phyloP scores from a whole-genome alignment of 2,329 filamentous ascomycete species.

The Venturia effusa region DNA sequence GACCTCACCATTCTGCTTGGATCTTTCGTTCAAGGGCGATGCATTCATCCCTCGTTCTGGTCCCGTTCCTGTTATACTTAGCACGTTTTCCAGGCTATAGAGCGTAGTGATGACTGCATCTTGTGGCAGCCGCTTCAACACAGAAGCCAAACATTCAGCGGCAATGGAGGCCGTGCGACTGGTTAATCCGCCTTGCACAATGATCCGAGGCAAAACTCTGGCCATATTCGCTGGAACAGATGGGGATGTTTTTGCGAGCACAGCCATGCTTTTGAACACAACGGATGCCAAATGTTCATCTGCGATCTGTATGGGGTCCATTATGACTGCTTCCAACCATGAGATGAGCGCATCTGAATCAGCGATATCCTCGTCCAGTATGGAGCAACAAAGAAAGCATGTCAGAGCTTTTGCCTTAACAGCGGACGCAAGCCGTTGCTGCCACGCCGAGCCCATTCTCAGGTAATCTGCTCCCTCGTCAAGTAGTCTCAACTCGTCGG shows the following conservation, averaged over 20 bases:
- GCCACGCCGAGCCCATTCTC: constrained; percentile 71
- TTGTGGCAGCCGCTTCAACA: constrained; percentile 73
- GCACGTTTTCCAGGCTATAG: constrained; percentile 90
- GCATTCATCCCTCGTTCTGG: constrained; percentile 36
- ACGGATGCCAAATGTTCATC: constrained; percentile 66
- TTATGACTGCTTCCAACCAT: constrained; percentile 77
- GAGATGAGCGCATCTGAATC: constrained; percentile 67
- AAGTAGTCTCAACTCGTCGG: constrained; percentile 74
- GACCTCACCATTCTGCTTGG: constrained; percentile 21
- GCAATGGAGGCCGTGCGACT: constrained; percentile 62
- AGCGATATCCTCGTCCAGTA: constrained; percentile 71
- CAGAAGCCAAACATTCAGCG: constrained; percentile 72
- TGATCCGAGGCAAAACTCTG: constrained; percentile 70
- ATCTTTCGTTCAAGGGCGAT: constrained; percentile 35
- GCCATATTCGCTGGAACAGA: constrained; percentile 65
- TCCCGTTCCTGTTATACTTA: constrained; percentile 57
- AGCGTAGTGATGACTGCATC: constrained; percentile 91
- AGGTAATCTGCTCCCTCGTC: constrained; percentile 88
- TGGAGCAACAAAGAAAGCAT: constrained; percentile 73
- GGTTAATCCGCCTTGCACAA: constrained; percentile 70
- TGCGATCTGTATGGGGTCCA: constrained; percentile 71
- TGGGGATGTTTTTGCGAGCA: constrained; percentile 67
- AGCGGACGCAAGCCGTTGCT: constrained; percentile 75
- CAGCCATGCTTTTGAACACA: constrained; percentile 69
- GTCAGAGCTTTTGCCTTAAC: constrained; percentile 75